A percentile compares a stretch with the other conserved stretches of the same genome.
These are phyloP conservation scores for Aphanomyces euteiches DNA, from an alignment of 352 stramenopile species.

Conservation along the genomic window DNA sequence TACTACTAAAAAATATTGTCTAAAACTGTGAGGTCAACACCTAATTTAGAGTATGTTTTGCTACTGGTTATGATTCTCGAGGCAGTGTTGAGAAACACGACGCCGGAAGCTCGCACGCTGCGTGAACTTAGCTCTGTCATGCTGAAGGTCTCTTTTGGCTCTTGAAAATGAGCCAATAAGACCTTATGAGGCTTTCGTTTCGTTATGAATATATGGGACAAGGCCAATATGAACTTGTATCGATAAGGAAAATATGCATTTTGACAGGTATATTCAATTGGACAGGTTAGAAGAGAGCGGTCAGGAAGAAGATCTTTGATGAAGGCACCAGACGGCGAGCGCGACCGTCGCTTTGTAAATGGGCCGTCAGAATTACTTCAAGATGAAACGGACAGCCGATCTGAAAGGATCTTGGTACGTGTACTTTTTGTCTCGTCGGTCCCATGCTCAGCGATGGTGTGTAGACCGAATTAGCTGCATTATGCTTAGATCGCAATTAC, in stretches of 20 bases:
- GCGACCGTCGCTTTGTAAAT: background rate
- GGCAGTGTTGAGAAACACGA: too few species aligned
- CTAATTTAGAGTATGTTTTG: too few species aligned
- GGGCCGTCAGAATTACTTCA: conserved; percentile 11
- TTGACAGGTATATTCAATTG: background rate
- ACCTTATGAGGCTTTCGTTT: background rate
- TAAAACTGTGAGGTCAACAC: too few species aligned
- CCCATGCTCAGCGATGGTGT: background rate
- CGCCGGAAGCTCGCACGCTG: too few species aligned
- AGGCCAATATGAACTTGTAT: background rate
- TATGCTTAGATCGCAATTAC: conserved; percentile 71
- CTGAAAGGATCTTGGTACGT: conserved; percentile 67
- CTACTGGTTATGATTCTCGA: too few species aligned
- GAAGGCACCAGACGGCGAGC: conserved; percentile 1
- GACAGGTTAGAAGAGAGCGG: background rate
- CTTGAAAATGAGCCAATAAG: too few species aligned
- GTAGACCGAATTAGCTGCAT: conserved; percentile 55
- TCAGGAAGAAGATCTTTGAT: conserved; percentile 25
- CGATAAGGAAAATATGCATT: background rate
- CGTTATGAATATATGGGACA: background rate
- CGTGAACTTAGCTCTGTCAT: too few species aligned
- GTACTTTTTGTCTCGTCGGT: conserved; percentile 2
- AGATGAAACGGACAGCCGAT: conserved; percentile 44
- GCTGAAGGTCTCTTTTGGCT: too few species aligned
- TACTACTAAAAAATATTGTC: too few species aligned